Evolutionary conservation across 768 basidiomycete genomes (phyloP).

Genomic region (Grammothele lineata): DNA sequence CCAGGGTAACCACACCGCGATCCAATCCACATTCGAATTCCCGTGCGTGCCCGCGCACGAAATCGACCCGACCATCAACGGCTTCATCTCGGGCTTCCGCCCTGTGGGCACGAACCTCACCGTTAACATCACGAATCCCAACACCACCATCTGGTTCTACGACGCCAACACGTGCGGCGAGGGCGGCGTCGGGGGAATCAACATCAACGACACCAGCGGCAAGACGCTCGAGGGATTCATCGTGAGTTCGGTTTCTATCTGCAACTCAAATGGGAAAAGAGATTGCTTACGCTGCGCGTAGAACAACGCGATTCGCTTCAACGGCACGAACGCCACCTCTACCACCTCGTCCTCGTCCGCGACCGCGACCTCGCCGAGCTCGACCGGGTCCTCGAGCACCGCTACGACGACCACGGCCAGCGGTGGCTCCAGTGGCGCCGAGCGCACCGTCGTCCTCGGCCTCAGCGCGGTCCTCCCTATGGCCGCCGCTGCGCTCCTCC

Average conservation of each 20-base stretch:
- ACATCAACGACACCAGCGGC: conserved; percentile 41
- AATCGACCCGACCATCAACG: conserved; percentile 47
- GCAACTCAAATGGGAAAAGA: too few relatives aligned
- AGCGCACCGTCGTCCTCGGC: conserved; percentile 13
- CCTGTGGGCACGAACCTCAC: conserved; percentile 41
- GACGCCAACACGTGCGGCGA: conserved; percentile 49
- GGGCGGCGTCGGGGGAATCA: conserved; percentile 62
- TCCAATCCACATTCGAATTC: conserved; percentile 48
- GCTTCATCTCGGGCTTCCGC: conserved; percentile 54
- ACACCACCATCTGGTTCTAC: conserved; percentile 57
- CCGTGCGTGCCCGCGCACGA: conserved; percentile 53
- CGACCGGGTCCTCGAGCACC: conserved; percentile 4
- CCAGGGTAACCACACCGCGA: conserved; percentile 49
- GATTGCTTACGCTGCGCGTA: too few relatives aligned
- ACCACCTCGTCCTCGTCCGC: conserved; percentile 15
- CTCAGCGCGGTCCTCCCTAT: conserved; percentile 12
- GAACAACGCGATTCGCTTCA: conserved; percentile 55
- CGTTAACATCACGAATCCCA: conserved; percentile 41
- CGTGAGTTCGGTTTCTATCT: too few relatives aligned
- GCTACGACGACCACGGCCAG: background rate
- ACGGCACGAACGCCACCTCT: conserved; percentile 38
- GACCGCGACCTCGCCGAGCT: conserved; percentile 11
- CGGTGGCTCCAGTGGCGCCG: conserved; percentile 4
- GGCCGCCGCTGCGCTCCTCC: conserved; percentile 14
- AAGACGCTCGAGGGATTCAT: conserved; percentile 39